Evolutionary conservation across 352 stramenopile genomes (phyloP).

Genomic region (Blastocystis sp.): DNA sequence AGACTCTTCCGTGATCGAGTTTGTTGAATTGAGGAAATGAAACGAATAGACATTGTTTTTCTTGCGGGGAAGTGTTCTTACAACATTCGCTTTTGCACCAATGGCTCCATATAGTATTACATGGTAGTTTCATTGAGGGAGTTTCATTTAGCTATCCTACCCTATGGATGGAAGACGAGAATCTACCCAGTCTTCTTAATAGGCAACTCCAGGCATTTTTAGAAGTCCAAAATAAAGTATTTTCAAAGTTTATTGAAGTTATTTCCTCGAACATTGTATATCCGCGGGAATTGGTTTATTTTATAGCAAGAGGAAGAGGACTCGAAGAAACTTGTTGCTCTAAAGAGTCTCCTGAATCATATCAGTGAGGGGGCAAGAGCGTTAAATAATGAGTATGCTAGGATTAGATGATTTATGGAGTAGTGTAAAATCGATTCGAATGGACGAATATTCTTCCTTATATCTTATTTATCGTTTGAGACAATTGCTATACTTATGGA

Average conservation of each 20-base stretch:
- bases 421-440: slow-evolving; percentile 36
- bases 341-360: slow-evolving; percentile 46
- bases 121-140: background rate
- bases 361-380: slow-evolving; percentile 55
- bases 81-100: background rate
- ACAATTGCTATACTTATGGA: slow-evolving; percentile 47
- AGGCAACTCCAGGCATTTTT: background rate
- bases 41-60: slow-evolving; percentile 10
- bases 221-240: background rate
- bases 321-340: background rate
- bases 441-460: slow-evolving; percentile 29
- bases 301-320: slow-evolving; percentile 66
- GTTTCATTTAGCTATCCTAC: slow-evolving; percentile 4
- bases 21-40: no score
- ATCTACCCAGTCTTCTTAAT: background rate
- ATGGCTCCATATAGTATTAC: slow-evolving; percentile 17
- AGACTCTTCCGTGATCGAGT: slow-evolving; percentile 26
- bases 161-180: background rate
- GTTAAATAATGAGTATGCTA: slow-evolving; percentile 42
- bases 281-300: background rate
- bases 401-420: background rate
- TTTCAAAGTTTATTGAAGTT: slow-evolving; percentile 29
- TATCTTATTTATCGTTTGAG: slow-evolving; percentile 51
- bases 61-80: slow-evolving; percentile 26
- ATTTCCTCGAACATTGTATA: slow-evolving; percentile 24